These are phyloP conservation scores for Phlegmacium glaucopus DNA, from an alignment of 768 basidiomycete species.

Conservation along the genomic window DNA sequence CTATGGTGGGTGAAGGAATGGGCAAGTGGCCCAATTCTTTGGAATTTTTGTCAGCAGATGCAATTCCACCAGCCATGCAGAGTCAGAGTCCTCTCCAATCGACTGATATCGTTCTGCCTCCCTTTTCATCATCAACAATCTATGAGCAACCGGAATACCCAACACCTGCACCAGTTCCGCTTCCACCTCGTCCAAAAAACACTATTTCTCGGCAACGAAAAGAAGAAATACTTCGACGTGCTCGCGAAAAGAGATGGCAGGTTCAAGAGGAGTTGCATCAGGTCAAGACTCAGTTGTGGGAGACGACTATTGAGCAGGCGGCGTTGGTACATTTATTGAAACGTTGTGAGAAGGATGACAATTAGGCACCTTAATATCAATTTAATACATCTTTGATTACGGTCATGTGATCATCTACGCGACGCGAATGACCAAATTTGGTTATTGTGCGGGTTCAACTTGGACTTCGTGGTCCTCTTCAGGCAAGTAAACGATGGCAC, in stretches of 20 bases:
- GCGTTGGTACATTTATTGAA: constrained; percentile 47
- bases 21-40: constrained; percentile 7
- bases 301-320: constrained; percentile 68
- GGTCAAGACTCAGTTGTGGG: constrained; percentile 70
- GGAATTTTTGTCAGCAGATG: not conserved
- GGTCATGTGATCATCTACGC: constrained; percentile 18
- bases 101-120: not conserved
- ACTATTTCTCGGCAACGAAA: constrained; percentile 16
- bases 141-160: not conserved
- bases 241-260: constrained; percentile 49
- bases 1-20: constrained; percentile 21
- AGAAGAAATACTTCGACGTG: constrained; percentile 44
- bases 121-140: not conserved
- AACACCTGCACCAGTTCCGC: not conserved
- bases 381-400: not conserved
- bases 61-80: not conserved
- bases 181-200: not conserved
- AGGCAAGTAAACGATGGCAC: constrained; percentile 15
- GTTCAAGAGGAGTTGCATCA: constrained; percentile 53
- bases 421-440: constrained; percentile 18
- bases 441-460: constrained; percentile 12
- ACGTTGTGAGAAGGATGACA: constrained; percentile 4
- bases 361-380: not conserved
- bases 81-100: not conserved
- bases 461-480: constrained; percentile 9